Evolutionary conservation across 2,329 filamentous ascomycete species (phyloP).

Genomic region (Talaromyces sp.): DNA sequence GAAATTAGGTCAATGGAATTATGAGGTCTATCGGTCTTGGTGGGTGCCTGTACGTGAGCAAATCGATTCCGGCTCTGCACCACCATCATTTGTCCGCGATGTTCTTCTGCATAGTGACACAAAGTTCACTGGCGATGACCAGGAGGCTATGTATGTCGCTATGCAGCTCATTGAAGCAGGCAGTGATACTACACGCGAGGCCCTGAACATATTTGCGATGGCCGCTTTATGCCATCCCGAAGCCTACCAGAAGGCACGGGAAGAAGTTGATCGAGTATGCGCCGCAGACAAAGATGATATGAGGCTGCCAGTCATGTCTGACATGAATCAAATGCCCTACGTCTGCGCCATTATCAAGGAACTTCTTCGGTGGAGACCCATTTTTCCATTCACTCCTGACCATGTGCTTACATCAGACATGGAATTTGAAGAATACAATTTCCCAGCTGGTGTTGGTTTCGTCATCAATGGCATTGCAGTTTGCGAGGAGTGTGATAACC

Average conservation of each 20-base stretch:
- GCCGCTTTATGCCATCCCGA: constrained; percentile 30
- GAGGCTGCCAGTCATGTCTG: constrained; percentile 25
- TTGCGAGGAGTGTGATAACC: constrained; percentile 32
- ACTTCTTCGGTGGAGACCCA: constrained; percentile 33
- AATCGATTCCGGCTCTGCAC: constrained; percentile 32
- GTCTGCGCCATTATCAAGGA: constrained; percentile 32
- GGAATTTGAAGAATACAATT: constrained; percentile 32
- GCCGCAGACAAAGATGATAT: background rate
- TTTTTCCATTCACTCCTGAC: constrained; percentile 29
- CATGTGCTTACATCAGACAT: constrained; percentile 28
- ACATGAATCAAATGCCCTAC: constrained; percentile 30
- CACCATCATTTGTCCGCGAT: constrained; percentile 41
- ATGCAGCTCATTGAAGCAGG: constrained; percentile 49
- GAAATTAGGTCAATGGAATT: constrained; percentile 36
- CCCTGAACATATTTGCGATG: constrained; percentile 37
- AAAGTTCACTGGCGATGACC: constrained; percentile 36
- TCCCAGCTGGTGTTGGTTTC: constrained; percentile 35
- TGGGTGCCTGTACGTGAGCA: constrained; percentile 33
- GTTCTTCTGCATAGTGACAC: constrained; percentile 31
- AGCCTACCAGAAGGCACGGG: constrained; percentile 23
- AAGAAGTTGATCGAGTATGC: background rate
- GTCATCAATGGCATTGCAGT: constrained; percentile 38
- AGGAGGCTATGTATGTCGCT: constrained; percentile 46
- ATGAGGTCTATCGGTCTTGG: constrained; percentile 39
- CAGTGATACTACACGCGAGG: constrained; percentile 48